phyloP scores from a whole-genome alignment of 1,139 yeast species.

The Yamadazyma pseudoaaseri region DNA sequence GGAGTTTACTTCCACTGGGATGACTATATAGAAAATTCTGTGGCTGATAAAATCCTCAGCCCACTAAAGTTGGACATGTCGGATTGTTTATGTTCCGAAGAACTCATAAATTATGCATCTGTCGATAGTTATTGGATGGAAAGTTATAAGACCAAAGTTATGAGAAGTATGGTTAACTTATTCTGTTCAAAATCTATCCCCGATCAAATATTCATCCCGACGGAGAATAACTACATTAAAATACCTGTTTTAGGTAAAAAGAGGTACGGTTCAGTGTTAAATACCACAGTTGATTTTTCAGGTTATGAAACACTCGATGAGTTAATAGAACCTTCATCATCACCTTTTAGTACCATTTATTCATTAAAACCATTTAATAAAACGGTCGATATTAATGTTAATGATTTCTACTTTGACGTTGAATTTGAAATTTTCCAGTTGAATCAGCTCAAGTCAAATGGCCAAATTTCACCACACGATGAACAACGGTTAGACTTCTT shows the following conservation, averaged over 20 bases:
- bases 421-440: constrained; percentile 27
- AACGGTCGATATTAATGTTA: constrained; percentile 18
- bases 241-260: constrained; percentile 30
- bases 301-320: background rate
- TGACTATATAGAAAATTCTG: constrained; percentile 38
- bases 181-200: constrained; percentile 36
- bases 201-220: constrained; percentile 22
- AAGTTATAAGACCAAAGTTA: constrained; percentile 31
- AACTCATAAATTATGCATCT: constrained; percentile 21
- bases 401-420: constrained; percentile 35
- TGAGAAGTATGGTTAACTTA: constrained; percentile 35
- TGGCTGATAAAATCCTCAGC: constrained; percentile 23
- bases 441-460: constrained; percentile 17
- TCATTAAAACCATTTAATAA: constrained; percentile 9
- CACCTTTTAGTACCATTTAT: constrained; percentile 5
- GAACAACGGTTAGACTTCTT: constrained; percentile 27
- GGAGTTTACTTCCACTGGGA: constrained; percentile 38
- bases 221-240: constrained; percentile 26
- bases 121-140: constrained; percentile 40
- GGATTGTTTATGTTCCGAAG: constrained; percentile 25
- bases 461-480: constrained; percentile 19
- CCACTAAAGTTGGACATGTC: constrained; percentile 14
- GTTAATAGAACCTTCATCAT: background rate
- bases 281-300: constrained; percentile 5
- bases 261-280: constrained; percentile 22